Base-by-base conservation (phyloP, 148 eudicot species). In the Chenopodium formosanum region DNA sequence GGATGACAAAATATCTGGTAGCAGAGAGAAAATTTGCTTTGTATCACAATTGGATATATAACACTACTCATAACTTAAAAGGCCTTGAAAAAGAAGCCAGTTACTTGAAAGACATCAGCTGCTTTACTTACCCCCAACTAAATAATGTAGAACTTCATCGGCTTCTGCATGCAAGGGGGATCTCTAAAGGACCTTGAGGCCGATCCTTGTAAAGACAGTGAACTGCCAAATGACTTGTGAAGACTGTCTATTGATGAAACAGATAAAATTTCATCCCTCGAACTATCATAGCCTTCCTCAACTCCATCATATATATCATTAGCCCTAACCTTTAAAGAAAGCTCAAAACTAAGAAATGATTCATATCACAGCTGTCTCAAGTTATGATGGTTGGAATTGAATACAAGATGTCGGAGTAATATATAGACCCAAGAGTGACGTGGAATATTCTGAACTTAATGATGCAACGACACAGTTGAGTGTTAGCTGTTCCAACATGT, bases 201-300 rank as follows among this genome's bases (percentile, higher is more conserved):
- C 29, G 92, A 88, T 62, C 98, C 92, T 80, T 89, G 94, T 87
- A 94, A 84, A 52, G 99, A 96, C 78, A 91, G 78, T 34, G 98
- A 92, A 82, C 99, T 94, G 62, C 97, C 93, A 82, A 94, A 92
- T 58, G 92, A 79, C 81, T 83, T 89, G 78, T 89, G 89, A 70
- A 91, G 56, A 70, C 88, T 93, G 70, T 87, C 98, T 84, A 89
- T 92, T 77, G 85, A 82, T 44, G 88, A 96, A 76, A 96, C 90
- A 64, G 99, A 94, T 79, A 89, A 92, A 31, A 92, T 82, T 80
- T 96, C 98, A 81, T 96, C 99, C 82, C 91, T 89, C 46, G 94
- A 91, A 86, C 95, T 94, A 75, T 94, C 99, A 85, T 91, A 91
- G 71, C 89, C 98, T 84, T 96, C 99, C 86, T 94, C 98, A 85